These are phyloP conservation scores for Diophrys appendiculata DNA, from an alignment of 73 alveolate genomes.

Conservation along the genomic window DNA sequence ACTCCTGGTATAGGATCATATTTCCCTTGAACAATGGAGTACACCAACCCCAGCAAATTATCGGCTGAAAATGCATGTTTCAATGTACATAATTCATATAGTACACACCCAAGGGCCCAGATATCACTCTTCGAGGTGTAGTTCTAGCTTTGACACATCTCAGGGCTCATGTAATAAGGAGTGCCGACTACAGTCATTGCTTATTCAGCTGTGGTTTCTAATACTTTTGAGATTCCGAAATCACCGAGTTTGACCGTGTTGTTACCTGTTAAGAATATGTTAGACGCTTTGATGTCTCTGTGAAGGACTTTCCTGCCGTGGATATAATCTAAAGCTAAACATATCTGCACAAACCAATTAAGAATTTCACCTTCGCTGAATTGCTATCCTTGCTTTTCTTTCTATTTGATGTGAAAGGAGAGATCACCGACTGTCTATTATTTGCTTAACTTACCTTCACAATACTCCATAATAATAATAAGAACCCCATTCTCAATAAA, in stretches of 20 bases:
- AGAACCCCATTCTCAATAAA: conserved; percentile 77
- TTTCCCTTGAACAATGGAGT: conserved; percentile 82
- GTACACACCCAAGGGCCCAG: conserved; percentile 98
- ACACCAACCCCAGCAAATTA: conserved; percentile 84
- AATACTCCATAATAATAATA: conserved; percentile 87
- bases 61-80: conserved; percentile 96
- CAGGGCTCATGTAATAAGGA: conserved; percentile 95
- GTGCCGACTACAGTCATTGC: conserved; percentile 96
- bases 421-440: conserved; percentile 66
- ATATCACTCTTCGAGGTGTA: conserved; percentile 94
- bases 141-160: conserved; percentile 94
- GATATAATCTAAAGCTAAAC: conserved; percentile 77
- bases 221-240: conserved; percentile 94
- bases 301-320: conserved; percentile 95
- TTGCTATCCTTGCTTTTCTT: conserved; percentile 51
- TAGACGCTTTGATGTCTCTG: conserved; percentile 94
- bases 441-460: conserved; percentile 52
- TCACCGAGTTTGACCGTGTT: conserved; percentile 95
- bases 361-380: conserved; percentile 82
- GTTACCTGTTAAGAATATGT: conserved; percentile 92
- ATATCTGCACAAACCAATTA: conserved; percentile 78
- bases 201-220: conserved; percentile 84
- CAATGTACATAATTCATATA: conserved; percentile 94
- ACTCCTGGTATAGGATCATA: conserved; percentile 83
- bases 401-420: conserved; percentile 72